phyloP scores from a whole-genome alignment of 164 flowering plant genomes.

The Santalum album region DNA sequence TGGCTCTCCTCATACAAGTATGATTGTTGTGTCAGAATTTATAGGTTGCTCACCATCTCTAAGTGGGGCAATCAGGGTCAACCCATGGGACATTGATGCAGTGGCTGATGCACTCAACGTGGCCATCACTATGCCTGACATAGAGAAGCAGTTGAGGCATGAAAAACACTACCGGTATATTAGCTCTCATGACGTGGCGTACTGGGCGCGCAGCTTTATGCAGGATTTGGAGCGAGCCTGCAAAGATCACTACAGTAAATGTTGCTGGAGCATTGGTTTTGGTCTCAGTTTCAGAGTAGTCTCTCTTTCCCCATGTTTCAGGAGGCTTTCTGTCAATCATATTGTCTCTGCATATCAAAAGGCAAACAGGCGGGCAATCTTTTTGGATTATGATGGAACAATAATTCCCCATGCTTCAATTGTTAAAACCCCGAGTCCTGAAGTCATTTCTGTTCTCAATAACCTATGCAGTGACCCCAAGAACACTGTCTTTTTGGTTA shows the following conservation, averaged over 20 bases:
- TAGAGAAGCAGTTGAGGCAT: conserved; percentile 38
- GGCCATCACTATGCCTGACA: conserved; percentile 31
- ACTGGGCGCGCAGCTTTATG: conserved; percentile 38
- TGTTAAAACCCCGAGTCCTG: conserved; percentile 26
- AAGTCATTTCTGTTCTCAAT: conserved; percentile 29
- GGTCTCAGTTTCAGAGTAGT: conserved; percentile 34
- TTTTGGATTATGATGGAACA: conserved; percentile 53
- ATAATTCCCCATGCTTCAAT: conserved; percentile 29
- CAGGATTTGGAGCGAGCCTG: conserved; percentile 43
- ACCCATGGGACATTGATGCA: conserved; percentile 44
- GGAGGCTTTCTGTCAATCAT: conserved; percentile 27
- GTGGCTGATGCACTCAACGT: conserved; percentile 32
- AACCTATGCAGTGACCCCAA: conserved; percentile 28
- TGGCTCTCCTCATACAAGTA: conserved; percentile 23
- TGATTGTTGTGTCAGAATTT: conserved; percentile 41
- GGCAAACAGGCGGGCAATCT: conserved; percentile 30
- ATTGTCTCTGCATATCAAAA: conserved; percentile 24
- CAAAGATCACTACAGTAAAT: conserved; percentile 33
- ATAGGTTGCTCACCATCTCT: conserved; percentile 50
- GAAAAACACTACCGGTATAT: conserved; percentile 45
- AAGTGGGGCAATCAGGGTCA: conserved; percentile 49
- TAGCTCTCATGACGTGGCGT: conserved; percentile 46
- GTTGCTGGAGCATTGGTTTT: conserved; percentile 46
- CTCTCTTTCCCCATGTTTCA: conserved; percentile 36
- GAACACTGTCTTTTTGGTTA: conserved; percentile 41